Conservation (phyloP, 2,329 filamentous ascomycete genomes). For the Ophiognomonia clavigignenti-juglandacearum region DNA sequence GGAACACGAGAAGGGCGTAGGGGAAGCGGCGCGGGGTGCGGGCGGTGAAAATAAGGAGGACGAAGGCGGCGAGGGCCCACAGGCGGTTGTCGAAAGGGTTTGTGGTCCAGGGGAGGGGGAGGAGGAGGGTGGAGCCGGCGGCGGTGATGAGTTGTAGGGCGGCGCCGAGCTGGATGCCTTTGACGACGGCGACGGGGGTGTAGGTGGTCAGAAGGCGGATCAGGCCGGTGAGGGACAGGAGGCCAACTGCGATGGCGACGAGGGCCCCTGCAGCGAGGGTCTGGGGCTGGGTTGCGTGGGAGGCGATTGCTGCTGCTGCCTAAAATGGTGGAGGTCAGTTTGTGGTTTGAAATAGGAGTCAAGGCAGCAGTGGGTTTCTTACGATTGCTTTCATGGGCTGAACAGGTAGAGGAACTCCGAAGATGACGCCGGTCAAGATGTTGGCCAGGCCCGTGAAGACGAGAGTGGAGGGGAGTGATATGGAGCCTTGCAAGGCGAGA, state of each 20-base stretch:
- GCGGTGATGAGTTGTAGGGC: slow-evolving; percentile 78
- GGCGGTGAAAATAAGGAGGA: slow-evolving; percentile 65
- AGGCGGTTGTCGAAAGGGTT: slow-evolving; percentile 73
- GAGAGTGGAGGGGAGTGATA: slow-evolving; percentile 77
- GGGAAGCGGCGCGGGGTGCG: slow-evolving; percentile 59
- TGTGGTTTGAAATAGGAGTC: no score
- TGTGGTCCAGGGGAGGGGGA: slow-evolving; percentile 61
- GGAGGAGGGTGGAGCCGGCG: slow-evolving; percentile 64
- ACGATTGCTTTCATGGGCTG: slow-evolving; percentile 84
- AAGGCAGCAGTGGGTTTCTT: no score
- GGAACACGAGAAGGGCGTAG: slow-evolving; percentile 71
- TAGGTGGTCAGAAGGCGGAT: slow-evolving; percentile 66
- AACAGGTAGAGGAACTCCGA: slow-evolving; percentile 85
- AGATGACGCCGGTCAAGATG: slow-evolving; percentile 72
- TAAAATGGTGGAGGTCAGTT: slow-evolving; percentile 35
- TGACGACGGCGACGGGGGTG: slow-evolving; percentile 82
- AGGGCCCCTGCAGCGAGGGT: slow-evolving; percentile 81
- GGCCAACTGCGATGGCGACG: slow-evolving; percentile 66
- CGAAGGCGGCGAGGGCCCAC: slow-evolving; percentile 71
- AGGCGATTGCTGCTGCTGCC: slow-evolving; percentile 74
- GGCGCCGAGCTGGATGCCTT: slow-evolving; percentile 91
- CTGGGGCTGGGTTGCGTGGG: slow-evolving; percentile 59
- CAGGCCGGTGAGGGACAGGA: slow-evolving; percentile 77
- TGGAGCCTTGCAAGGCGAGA: slow-evolving; percentile 70
- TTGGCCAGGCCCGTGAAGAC: slow-evolving; percentile 88